Evolutionary conservation across 2,329 filamentous ascomycete species (phyloP).

Genomic region (Fusarium brevicatenulatum): DNA sequence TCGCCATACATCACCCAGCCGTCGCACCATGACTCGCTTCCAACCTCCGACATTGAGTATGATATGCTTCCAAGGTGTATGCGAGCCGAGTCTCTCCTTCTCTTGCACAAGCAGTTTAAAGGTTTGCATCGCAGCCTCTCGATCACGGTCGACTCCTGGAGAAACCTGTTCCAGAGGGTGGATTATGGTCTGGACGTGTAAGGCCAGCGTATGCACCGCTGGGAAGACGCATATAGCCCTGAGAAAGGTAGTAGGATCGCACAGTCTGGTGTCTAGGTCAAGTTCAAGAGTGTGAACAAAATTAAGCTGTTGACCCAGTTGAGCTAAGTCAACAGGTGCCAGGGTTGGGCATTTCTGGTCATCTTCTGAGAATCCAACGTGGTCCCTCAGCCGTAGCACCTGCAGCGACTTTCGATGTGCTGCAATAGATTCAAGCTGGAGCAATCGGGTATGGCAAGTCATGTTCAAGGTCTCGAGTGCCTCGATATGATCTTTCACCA

Average conservation of each 20-base stretch:
- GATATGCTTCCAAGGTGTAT: slow-evolving; percentile 51
- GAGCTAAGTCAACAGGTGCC: slow-evolving; percentile 45
- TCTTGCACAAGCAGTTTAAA: slow-evolving; percentile 48
- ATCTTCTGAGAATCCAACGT: slow-evolving; percentile 58
- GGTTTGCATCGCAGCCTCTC: slow-evolving; percentile 48
- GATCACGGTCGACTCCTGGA: slow-evolving; percentile 50
- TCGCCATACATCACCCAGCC: slow-evolving; percentile 55
- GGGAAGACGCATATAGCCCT: slow-evolving; percentile 52
- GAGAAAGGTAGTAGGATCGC: slow-evolving; percentile 52
- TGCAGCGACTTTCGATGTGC: slow-evolving; percentile 52
- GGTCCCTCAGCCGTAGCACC: slow-evolving; percentile 56
- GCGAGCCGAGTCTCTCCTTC: slow-evolving; percentile 35
- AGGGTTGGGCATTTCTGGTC: slow-evolving; percentile 56
- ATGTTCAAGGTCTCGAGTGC: slow-evolving; percentile 53
- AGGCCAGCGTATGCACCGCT: slow-evolving; percentile 52
- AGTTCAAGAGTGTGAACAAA: slow-evolving; percentile 56
- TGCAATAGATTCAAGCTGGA: slow-evolving; percentile 54
- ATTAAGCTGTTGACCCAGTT: slow-evolving; percentile 47
- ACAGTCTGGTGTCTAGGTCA: slow-evolving; percentile 56
- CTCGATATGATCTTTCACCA: slow-evolving; percentile 52
- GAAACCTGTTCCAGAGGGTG: slow-evolving; percentile 45
- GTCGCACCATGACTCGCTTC: slow-evolving; percentile 56
- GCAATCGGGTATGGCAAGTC: slow-evolving; percentile 54
- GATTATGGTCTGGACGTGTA: slow-evolving; percentile 58
- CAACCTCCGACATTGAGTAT: slow-evolving; percentile 61